A percentile compares a stretch with the other conserved stretches of the same genome.
phyloP scores from a whole-genome alignment of 345 rosid species.

The Eutrema heterophyllum region DNA sequence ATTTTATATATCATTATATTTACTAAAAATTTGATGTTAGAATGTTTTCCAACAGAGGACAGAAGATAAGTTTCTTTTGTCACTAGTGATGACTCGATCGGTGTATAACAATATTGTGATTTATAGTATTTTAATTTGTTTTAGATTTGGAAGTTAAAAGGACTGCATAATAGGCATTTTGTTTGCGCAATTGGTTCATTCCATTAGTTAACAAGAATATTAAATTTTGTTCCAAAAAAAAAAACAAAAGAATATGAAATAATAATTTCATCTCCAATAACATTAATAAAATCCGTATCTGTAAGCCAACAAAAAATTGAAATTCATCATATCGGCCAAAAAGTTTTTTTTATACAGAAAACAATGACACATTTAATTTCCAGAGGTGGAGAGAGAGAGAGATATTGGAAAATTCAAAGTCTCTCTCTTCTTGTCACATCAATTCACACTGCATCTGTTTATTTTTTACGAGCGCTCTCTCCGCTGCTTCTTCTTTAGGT shows the following conservation, averaged over 20 bases:
- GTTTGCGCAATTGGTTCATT: not conserved
- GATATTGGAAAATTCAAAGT: conserved; percentile 16
- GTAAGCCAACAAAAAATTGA: not conserved
- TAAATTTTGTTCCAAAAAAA: too few relatives aligned
- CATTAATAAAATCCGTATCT: not conserved
- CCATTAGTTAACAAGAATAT: not conserved
- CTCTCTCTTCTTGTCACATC: conserved; percentile 22
- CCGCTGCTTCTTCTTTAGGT: conserved; percentile 6
- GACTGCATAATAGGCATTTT: not conserved
- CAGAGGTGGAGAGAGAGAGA: conserved; percentile 20
- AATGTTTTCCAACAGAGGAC: too few relatives aligned
- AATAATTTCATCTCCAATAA: not conserved
- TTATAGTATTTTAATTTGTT: not conserved
- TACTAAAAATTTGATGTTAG: too few relatives aligned
- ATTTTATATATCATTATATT: too few relatives aligned
- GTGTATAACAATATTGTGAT: too few relatives aligned
- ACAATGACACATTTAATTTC: conserved; percentile 21
- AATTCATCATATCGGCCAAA: not conserved
- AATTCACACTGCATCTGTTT: conserved; percentile 30
- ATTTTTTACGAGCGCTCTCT: conserved; percentile 4
- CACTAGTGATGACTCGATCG: not conserved
- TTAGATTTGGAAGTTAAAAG: not conserved
- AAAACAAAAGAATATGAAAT: too few relatives aligned
- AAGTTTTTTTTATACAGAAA: conserved; percentile 10
- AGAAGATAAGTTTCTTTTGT: not conserved